Conservation (phyloP, 1,139 yeast species). For the Blastobotrys proliferans region DNA sequence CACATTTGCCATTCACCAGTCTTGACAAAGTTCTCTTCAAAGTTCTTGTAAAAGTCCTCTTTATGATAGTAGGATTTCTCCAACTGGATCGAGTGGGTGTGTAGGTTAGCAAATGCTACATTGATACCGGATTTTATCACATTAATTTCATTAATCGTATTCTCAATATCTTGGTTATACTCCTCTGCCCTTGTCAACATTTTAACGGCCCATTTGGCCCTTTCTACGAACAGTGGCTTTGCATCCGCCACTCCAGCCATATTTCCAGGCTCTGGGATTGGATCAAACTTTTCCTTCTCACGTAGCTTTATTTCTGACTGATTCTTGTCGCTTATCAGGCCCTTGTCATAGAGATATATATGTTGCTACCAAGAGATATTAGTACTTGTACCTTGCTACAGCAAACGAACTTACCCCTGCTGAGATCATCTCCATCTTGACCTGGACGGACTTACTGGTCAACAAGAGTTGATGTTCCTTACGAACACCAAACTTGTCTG, state of each 20-base stretch:
- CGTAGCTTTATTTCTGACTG: background rate
- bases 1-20: slow-evolving; percentile 25
- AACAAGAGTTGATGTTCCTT: slow-evolving; percentile 30
- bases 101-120: slow-evolving; percentile 30
- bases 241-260: slow-evolving; percentile 1
- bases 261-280: background rate
- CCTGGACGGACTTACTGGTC: slow-evolving; percentile 28
- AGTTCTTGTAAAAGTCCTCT: slow-evolving; percentile 24
- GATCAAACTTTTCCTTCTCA: background rate
- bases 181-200: slow-evolving; percentile 15
- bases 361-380: slow-evolving; percentile 13
- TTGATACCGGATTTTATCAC: slow-evolving; percentile 29
- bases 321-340: slow-evolving; percentile 15
- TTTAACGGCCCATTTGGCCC: slow-evolving; percentile 19
- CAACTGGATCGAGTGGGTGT: slow-evolving; percentile 27
- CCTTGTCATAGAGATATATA: slow-evolving; percentile 30
- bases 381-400: background rate
- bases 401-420: slow-evolving; percentile 20
- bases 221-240: slow-evolving; percentile 7
- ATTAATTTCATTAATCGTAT: slow-evolving; percentile 18
- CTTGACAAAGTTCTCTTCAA: slow-evolving; percentile 25
- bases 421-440: slow-evolving; percentile 28
- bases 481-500: slow-evolving; percentile 20
- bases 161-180: slow-evolving; percentile 13
- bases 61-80: slow-evolving; percentile 26